These are phyloP conservation scores for Hysterium pulicare DNA, from an alignment of 2,329 filamentous ascomycete genomes.

Conservation along the genomic window DNA sequence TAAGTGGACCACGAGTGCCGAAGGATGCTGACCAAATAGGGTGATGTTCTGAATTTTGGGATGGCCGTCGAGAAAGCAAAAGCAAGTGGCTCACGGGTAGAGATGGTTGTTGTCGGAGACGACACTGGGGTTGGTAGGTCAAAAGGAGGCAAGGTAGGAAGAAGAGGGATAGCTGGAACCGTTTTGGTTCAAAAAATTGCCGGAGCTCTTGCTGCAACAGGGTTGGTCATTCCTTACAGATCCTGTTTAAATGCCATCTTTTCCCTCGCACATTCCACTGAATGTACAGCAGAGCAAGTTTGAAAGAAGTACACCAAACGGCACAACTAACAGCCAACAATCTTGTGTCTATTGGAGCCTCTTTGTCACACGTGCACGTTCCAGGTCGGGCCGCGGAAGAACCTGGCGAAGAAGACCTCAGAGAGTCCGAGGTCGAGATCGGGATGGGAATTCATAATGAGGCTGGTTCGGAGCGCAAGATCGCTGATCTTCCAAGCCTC, in stretches of 20 bases:
- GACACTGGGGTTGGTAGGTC: slow-evolving; percentile 83
- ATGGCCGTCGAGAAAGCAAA: slow-evolving; percentile 91
- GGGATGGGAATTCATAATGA: slow-evolving; percentile 78
- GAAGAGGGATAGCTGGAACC: slow-evolving; percentile 86
- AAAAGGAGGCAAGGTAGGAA: slow-evolving; percentile 85
- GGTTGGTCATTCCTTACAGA: slow-evolving; percentile 43
- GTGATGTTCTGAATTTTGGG: slow-evolving; percentile 78
- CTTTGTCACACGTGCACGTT: slow-evolving; percentile 87
- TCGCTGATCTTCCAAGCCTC: slow-evolving; percentile 40
- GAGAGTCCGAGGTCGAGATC: slow-evolving; percentile 59
- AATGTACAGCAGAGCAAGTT: slow-evolving; percentile 34
- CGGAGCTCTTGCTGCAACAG: slow-evolving; percentile 75
- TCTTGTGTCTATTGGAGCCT: slow-evolving; percentile 79
- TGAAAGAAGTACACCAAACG: slow-evolving; percentile 70
- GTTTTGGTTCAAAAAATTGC: slow-evolving; percentile 89
- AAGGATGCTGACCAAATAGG: slow-evolving; percentile 12
- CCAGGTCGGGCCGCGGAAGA: slow-evolving; percentile 66
- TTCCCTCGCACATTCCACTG: slow-evolving; percentile 6
- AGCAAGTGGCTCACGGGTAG: slow-evolving; percentile 70
- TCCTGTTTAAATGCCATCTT: too few relatives aligned
- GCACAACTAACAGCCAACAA: slow-evolving; percentile 71
- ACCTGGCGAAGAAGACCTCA: slow-evolving; percentile 56
- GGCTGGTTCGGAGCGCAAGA: slow-evolving; percentile 43
- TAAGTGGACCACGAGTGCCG: background rate
- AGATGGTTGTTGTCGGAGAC: slow-evolving; percentile 90